Percentiles rank a stretch among this genome's conserved stretches.
Conservation (phyloP, 257 asterid species). For the Plantago major region DNA sequence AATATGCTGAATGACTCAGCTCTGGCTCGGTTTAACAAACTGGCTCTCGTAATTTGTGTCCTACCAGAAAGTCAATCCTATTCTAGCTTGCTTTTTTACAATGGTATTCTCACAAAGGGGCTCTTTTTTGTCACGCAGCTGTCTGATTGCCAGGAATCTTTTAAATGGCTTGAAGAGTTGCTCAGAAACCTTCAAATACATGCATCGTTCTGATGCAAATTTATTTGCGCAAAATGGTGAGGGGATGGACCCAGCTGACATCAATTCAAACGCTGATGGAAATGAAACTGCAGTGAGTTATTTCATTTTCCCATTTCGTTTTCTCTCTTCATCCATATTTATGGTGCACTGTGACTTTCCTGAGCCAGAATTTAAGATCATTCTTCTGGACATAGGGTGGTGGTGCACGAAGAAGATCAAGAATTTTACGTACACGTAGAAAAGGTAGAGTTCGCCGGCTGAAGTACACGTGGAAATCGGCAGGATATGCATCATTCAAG, state of each 20-base stretch:
- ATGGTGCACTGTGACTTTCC: constrained; percentile 14
- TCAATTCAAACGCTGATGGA: constrained; percentile 61
- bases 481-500: constrained; percentile 82
- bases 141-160: constrained; percentile 88
- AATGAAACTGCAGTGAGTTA: constrained; percentile 59
- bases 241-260: constrained; percentile 45
- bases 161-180: constrained; percentile 84
- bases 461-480: constrained; percentile 89
- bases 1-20: not conserved
- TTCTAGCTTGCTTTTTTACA: constrained; percentile 10
- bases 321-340: constrained; percentile 19
- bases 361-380: constrained; percentile 13
- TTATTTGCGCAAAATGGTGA: constrained; percentile 42
- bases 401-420: constrained; percentile 82
- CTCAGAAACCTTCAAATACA: constrained; percentile 66
- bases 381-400: constrained; percentile 47
- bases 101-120: not conserved
- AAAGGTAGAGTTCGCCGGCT: constrained; percentile 90
- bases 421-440: constrained; percentile 79
- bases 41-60: too few relatives aligned
- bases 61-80: not conserved
- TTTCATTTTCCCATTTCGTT: not conserved
- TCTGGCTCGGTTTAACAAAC: too few relatives aligned
- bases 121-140: constrained; percentile 53
- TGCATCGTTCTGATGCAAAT: constrained; percentile 66